Percentiles rank a stretch among this genome's conserved stretches.
Evolutionary conservation across 2,329 filamentous ascomycete species (phyloP).

Genomic region (Botrytis tulipae): DNA sequence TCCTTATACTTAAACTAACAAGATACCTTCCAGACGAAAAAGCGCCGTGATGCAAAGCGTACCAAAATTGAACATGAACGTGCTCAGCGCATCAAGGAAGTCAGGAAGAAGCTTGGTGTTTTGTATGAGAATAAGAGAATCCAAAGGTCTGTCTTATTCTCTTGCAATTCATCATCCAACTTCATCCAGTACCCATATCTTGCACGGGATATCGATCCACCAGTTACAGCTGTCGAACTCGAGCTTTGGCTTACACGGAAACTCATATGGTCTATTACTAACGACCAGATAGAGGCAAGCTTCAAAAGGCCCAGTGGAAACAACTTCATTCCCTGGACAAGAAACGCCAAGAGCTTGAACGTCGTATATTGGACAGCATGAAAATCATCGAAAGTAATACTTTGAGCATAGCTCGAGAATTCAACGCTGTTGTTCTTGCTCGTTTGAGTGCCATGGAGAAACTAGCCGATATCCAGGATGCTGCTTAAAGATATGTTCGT

Average conservation of each 20-base stretch:
- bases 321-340: slow-evolving; percentile 34
- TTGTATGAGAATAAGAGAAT: slow-evolving; percentile 29
- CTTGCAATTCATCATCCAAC: neutral
- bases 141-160: slow-evolving; percentile 32
- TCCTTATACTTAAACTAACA: neutral
- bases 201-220: neutral
- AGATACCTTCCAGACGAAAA: slow-evolving; percentile 29
- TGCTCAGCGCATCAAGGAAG: slow-evolving; percentile 30
- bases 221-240: neutral
- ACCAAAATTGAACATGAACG: slow-evolving; percentile 33
- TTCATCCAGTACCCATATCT: neutral
- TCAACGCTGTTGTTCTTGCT: slow-evolving; percentile 31
- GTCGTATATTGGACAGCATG: slow-evolving; percentile 34
- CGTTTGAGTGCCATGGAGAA: slow-evolving; percentile 32
- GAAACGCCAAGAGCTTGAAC: slow-evolving; percentile 33
- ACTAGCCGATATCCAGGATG: neutral
- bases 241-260: neutral
- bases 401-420: slow-evolving; percentile 31
- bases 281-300: slow-evolving; percentile 26
- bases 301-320: slow-evolving; percentile 30
- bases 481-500: neutral
- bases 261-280: neutral
- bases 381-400: slow-evolving; percentile 31
- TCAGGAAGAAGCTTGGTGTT: slow-evolving; percentile 29
- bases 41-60: slow-evolving; percentile 33